phyloP scores from a whole-genome alignment of 768 basidiomycete species.

The Tylopilus vinaceipallidus region DNA sequence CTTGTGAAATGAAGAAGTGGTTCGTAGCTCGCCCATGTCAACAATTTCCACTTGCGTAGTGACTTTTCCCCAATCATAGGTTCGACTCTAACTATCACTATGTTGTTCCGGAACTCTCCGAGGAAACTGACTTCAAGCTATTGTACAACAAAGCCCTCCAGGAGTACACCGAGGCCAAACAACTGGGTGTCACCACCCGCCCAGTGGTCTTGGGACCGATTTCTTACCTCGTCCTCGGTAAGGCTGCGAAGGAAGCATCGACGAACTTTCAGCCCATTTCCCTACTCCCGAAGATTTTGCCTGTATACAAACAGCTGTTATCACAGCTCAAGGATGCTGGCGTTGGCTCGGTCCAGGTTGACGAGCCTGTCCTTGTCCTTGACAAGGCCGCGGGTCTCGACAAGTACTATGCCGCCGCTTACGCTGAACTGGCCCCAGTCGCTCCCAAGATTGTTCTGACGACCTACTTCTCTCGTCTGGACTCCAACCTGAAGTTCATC shows the following conservation, averaged over 20 bases:
- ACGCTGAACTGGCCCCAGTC: constrained; percentile 75
- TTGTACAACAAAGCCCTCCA: constrained; percentile 93
- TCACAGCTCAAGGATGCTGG: constrained; percentile 90
- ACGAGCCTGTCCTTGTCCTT: constrained; percentile 94
- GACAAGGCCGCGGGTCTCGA: constrained; percentile 77
- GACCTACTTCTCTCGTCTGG: constrained; percentile 97
- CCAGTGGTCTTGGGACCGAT: constrained; percentile 95
- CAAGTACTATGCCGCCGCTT: constrained; percentile 77
- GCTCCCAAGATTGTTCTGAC: constrained; percentile 92
- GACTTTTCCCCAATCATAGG: constrained; percentile 42
- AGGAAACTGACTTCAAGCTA: constrained; percentile 89
- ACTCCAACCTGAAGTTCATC: constrained; percentile 83
- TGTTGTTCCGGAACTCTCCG: constrained; percentile 95
- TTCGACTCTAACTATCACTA: constrained; percentile 99
- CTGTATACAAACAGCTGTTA: constrained; percentile 89
- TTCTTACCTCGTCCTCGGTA: constrained; percentile 92
- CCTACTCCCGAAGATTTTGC: constrained; percentile 84
- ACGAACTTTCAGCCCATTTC: constrained; percentile 88
- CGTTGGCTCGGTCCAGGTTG: constrained; percentile 92
- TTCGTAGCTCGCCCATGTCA: constrained; percentile 36
- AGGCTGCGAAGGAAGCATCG: constrained; percentile 81
- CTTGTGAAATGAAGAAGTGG: constrained; percentile 99
- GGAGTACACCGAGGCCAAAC: constrained; percentile 94
- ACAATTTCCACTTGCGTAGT: not conserved
- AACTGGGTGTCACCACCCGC: constrained; percentile 82